Base-by-base conservation (phyloP, 176 grass and related monocot genomes). In the Alopecurus myosuroides region DNA sequence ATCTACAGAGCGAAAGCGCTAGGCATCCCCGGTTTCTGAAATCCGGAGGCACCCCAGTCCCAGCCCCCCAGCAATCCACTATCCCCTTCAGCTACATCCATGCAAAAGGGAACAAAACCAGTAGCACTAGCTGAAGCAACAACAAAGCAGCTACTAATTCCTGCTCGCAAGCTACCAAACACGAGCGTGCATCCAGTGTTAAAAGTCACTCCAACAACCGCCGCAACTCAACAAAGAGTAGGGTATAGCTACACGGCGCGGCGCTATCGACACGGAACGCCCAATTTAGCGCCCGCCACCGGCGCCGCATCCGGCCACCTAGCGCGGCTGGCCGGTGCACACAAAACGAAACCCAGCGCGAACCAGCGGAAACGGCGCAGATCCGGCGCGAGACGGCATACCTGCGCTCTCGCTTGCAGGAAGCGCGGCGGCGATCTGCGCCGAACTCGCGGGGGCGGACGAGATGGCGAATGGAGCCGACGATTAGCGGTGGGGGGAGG, bases 401-500 rank as follows among this genome's bases (percentile, higher is more conserved):
- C 82, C 88, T 89, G 39, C 61, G 57, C 48, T 62, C 28, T 64
- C 82, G 58, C 77, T 23, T n/a, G n/a, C 62, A 34, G 77, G 50
- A 70, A 22, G 78, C 77, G 78, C 33, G 12, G 19, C 83, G 70
- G 78, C 78, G 88, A 89, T 89, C 86, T 74, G 81, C 33, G 74
- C 18, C 42, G 49, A 48, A 6, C 41, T 44, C 64, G 78, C 25
- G 31, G 70, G 63, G 14, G 30, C 13, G 8, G 45, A 68, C 31
- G 81, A 34, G 56, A 19, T 45, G 56, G 29, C 26, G 72, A 49
- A 75, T 48, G 39, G 58, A 58, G 26, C 28, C 57, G 26, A 22
- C 58, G 77, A 48, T 63, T 12, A 14, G 58, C 58, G 50, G 77
- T 15, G 50, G 71, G n/a, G 37, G 36, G 4, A 74, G 19, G 28